phyloP scores from a whole-genome alignment of 352 stramenopile genomes.

The Elongisporangium anandrum region DNA sequence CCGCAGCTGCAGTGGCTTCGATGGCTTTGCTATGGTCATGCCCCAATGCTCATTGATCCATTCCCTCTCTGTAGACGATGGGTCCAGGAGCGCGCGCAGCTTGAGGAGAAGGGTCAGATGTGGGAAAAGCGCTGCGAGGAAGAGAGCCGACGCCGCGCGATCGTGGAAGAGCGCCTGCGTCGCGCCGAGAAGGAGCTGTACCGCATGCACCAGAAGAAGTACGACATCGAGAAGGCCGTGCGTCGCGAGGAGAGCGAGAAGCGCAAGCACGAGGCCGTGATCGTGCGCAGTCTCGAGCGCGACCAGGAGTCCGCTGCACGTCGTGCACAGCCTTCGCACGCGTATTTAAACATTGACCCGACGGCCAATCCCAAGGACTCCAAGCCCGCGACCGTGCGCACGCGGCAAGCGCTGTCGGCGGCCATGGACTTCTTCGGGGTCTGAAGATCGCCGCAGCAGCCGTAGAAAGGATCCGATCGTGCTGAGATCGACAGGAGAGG shows the following conservation, averaged over 20 bases:
- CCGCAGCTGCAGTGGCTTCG: constrained; percentile 3
- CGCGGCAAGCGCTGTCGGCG: constrained; percentile 70
- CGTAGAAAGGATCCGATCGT: constrained; percentile 7
- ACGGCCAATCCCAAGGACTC: constrained; percentile 79
- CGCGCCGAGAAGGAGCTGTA: constrained; percentile 85
- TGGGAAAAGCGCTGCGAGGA: constrained; percentile 82
- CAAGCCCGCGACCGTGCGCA: constrained; percentile 72
- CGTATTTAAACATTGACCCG: constrained; percentile 52
- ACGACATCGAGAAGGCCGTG: constrained; percentile 83
- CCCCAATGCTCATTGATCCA: not conserved
- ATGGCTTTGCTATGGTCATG: not conserved
- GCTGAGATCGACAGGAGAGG: not conserved
- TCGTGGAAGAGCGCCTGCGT: constrained; percentile 75
- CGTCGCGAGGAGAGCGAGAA: constrained; percentile 83
- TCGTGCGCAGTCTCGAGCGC: constrained; percentile 75
- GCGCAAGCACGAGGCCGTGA: constrained; percentile 80
- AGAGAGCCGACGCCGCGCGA: constrained; percentile 56
- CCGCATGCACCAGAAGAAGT: constrained; percentile 89
- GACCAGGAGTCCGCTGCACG: constrained; percentile 46
- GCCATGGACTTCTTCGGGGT: constrained; percentile 87
- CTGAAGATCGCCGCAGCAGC: constrained; percentile 9
- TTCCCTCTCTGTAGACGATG: constrained; percentile 40
- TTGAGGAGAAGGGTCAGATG: constrained; percentile 55
- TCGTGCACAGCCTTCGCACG: constrained; percentile 27
- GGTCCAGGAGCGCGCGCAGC: constrained; percentile 48